Percentiles rank a stretch among this genome's conserved stretches.
phyloP scores from a whole-genome alignment of 1,284 basidiomycete species.

The Anthracocystis setariae region DNA sequence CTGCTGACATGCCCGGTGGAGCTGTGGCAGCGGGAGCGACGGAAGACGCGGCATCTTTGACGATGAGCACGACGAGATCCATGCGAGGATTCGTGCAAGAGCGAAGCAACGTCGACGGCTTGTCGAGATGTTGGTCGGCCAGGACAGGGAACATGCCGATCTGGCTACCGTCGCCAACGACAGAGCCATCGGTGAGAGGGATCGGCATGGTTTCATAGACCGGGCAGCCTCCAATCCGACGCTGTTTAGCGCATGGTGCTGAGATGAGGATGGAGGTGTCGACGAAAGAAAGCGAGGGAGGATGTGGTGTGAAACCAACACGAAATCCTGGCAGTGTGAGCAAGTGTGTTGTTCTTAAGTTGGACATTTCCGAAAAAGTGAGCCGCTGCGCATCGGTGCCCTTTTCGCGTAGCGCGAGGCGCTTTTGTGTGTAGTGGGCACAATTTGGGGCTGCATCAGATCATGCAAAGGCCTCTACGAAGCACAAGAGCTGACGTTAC shows the following conservation, averaged over 20 bases:
- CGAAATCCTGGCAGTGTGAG: not conserved
- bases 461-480: too few relatives aligned
- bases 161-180: slow-evolving; percentile 41
- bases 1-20: slow-evolving; percentile 42
- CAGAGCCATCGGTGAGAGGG: slow-evolving; percentile 24
- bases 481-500: too few relatives aligned
- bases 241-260: slow-evolving; percentile 2
- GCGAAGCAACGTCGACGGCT: slow-evolving; percentile 29
- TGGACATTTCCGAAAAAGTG: not conserved
- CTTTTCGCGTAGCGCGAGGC: slow-evolving; percentile 1
- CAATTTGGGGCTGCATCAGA: too few relatives aligned
- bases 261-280: not conserved
- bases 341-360: slow-evolving; percentile 15
- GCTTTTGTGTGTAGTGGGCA: not conserved
- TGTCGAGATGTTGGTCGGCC: slow-evolving; percentile 33
- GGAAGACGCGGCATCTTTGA: slow-evolving; percentile 26
- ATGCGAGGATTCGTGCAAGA: slow-evolving; percentile 47
- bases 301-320: slow-evolving; percentile 1
- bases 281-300: not conserved
- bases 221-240: too few relatives aligned
- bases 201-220: slow-evolving; percentile 13
- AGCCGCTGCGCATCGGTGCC: too few relatives aligned
- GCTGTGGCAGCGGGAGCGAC: slow-evolving; percentile 12
- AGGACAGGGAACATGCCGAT: slow-evolving; percentile 41
- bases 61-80: slow-evolving; percentile 47